Base-by-base conservation (phyloP, 2,329 filamentous ascomycete species). In the Metarhizium humberi region DNA sequence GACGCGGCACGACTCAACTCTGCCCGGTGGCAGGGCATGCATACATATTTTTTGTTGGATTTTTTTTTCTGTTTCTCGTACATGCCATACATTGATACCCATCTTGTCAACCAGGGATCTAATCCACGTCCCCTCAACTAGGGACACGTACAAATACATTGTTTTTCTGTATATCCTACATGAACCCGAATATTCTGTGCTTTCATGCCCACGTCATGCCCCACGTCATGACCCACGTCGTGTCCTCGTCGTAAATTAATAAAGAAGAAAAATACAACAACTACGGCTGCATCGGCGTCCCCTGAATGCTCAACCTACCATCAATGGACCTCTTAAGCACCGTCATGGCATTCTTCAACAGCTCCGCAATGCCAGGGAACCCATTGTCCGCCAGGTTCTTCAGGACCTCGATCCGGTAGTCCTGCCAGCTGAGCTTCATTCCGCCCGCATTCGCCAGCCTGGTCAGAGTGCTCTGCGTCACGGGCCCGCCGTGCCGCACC, bases 261-360 rank as follows among this genome's bases (percentile, higher is more conserved):
- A 25, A 25, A 25, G 25, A 25, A 25, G 25, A 13, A 48, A 25
- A 34, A 48, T 3, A 11, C 42, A 25, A 25, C 25, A 25, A 25
- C 25, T 38, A 50, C 47, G 51, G 38, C 48, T 51, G 54, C 36
- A 57, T 58, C 10, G 56, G 56, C 43, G 56, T 62, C 30, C 59
- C 61, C 43, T 57, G 61, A 36, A 60, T 59, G 51, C 54, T 59
- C 55, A 60, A 43, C 50, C 59, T 66, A 25, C 64, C 66, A 36
- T 71, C 67, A 62, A 69, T 71, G 38, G 71, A 69, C 57, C 74
- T 80, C 70, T 83, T 84, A 61, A 92, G 70, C 52, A 86, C 82
- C 66, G 86, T 90, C 81, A 94, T 90, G 1, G 88, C 92, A 62
- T 84, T 89, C 68, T 87, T 87, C 78, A 95, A 86, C 63, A 95